Evolutionary conservation across 1,139 yeast species (phyloP), one percentile per base, ranked within the genome.

Genomic region (Pneumocystis jirovecii): DNA sequence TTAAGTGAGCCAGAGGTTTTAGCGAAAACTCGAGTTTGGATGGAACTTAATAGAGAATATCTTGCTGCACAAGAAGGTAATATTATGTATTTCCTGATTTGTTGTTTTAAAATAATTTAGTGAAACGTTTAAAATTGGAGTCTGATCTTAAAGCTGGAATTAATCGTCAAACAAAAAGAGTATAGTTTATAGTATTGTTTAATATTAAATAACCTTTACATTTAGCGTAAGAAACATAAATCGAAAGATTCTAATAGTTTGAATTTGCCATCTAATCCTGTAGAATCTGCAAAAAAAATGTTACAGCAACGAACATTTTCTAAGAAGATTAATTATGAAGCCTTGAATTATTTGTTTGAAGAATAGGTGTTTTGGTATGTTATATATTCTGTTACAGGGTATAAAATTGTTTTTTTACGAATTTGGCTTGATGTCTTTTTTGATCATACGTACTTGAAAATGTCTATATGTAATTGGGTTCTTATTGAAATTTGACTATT

Each of bases 241-340:
- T 70, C 72, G 19, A 67, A 68, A 61, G 71, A 70, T 65, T 63
- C 72, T 65, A 63, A 70, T 1, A 70, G 70, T 4, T 71, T 70
- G 12, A 78, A 83, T 63, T 80, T 81, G 65, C 83, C 85, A 2
- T 83, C 83, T 59, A 79, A 84, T 6, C 86, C 89, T 1, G 86
- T 89, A 2, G 95, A 88, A 60, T 85, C 86, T 74, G 90, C 89
- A 3, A 85, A 81, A 73, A 82, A 80, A 68, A 83, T 87, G 84
- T 74, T 88, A 65, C 82, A 83, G 69, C 84, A 83, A 74, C 85
- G 87, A 70, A 80, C 87, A 2, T 85, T 86, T 70, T 88, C 96
- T 37, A 87, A 85, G 77, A 91, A 91, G 78, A 87, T 91, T 74
- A 91, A 91, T 74, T 91, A 91, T 74, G 85, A 82, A 64, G 89